These are phyloP conservation scores for Geotrichum australiense DNA, from an alignment of 1,139 yeast genomes.

Conservation along the genomic window DNA sequence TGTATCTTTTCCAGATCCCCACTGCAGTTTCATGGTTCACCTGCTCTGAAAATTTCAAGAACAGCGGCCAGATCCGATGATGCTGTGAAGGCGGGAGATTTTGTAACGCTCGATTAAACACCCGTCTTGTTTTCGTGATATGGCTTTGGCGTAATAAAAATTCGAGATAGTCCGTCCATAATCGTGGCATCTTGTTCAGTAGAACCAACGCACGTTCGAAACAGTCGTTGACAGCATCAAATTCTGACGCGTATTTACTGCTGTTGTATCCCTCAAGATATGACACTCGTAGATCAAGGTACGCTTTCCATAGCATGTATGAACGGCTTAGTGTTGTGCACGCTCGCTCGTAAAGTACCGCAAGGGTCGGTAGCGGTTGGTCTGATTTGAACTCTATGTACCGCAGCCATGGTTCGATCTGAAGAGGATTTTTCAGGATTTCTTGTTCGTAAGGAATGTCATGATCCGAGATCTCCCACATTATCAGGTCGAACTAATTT, in stretches of 20 bases:
- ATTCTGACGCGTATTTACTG: slow-evolving; percentile 31
- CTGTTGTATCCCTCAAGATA: slow-evolving; percentile 32
- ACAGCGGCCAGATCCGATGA: slow-evolving; percentile 53
- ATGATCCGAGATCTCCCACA: slow-evolving; percentile 20
- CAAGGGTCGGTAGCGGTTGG: slow-evolving; percentile 33
- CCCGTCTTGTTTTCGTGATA: slow-evolving; percentile 41
- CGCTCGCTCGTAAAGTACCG: slow-evolving; percentile 51
- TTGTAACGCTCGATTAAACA: slow-evolving; percentile 49
- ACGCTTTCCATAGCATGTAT: slow-evolving; percentile 51
- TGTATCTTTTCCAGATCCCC: slow-evolving; percentile 41
- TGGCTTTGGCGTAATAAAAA: slow-evolving; percentile 40
- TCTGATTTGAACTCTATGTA: slow-evolving; percentile 41
- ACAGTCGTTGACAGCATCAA: slow-evolving; percentile 35
- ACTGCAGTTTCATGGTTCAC: slow-evolving; percentile 43
- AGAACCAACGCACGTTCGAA: slow-evolving; percentile 46
- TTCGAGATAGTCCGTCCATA: slow-evolving; percentile 53
- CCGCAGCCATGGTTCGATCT: slow-evolving; percentile 46
- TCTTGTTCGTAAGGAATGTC: slow-evolving; percentile 45
- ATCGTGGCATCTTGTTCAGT: slow-evolving; percentile 41
- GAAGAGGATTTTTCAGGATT: slow-evolving; percentile 41
- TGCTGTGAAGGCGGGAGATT: slow-evolving; percentile 50
- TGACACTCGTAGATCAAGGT: slow-evolving; percentile 40
- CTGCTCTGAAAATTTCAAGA: slow-evolving; percentile 40
- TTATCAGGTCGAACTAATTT: no score
- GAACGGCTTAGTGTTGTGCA: slow-evolving; percentile 43